Evolutionary conservation across 768 basidiomycete species (phyloP), one percentile per base, ranked within the genome.

Genomic region (Imleria badia): DNA sequence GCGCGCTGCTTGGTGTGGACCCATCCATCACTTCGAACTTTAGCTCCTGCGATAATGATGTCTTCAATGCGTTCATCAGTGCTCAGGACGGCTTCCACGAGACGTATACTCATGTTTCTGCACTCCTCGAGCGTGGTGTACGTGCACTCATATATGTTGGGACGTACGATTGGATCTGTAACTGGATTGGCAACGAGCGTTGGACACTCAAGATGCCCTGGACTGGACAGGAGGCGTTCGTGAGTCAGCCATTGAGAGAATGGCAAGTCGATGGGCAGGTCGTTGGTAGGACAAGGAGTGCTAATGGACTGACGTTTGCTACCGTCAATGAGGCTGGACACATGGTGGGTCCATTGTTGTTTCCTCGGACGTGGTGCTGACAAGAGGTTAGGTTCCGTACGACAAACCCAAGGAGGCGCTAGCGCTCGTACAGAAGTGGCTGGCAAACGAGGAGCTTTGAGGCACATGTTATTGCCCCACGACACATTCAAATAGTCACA

Each of bases 111-210:
- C 76, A 81, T 51, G 63, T 80, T 57, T 66, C 76, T 19, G 69
- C 54, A 12, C 80, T 93, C 36, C 79, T 93, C 10, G 89, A 93
- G 54, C 80, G 89, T n/a, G 86, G 86, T 1, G 71, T 94, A 19
- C 81, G 84, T 6, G 73, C 90, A 34, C 77, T 93, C 39, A 84
- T 87, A 44, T 90, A 90, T 58, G 85, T 84, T 1, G 87, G 87
- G 19, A 86, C 82, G 41, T 86, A 85, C 58, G 86, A 89, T 62
- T 89, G 86, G 86, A 86, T 86, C 56, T 91, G 88, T 65, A 89
- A 90, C 65, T 88, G 83, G 82, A 72, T 89, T 29, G 84, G 86
- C 15, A 93, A 92, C 70, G 82, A 82, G 63, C 75, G 82, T 39
- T 92, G 91, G 91, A 81, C 86, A 8, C 80, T 89, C 46, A 74